phyloP scores from a whole-genome alignment of 257 asterid genomes.

The Jacaranda copaia region DNA sequence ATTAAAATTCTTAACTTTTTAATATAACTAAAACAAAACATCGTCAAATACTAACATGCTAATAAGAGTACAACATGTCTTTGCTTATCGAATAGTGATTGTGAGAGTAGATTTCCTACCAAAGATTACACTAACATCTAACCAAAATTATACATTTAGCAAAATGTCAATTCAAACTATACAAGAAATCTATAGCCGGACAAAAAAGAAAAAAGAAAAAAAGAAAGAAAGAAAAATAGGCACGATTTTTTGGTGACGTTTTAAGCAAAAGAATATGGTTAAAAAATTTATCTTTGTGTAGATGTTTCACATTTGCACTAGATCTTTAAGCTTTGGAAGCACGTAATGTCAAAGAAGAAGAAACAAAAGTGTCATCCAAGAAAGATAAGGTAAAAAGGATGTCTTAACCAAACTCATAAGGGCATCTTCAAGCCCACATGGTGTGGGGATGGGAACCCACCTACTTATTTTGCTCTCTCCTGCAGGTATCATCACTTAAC shows the following conservation, averaged over 20 bases:
- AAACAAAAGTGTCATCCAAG: neutral
- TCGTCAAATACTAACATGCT: no score
- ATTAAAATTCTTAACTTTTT: no score
- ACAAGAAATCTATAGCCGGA: neutral
- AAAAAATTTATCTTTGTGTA: neutral
- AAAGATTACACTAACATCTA: neutral
- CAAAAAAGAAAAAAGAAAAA: no score
- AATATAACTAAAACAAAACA: no score
- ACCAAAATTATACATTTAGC: neutral
- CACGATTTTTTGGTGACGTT: neutral
- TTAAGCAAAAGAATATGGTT: neutral
- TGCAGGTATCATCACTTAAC: neutral
- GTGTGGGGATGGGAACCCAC: constrained; percentile 36
- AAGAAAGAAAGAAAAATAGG: no score
- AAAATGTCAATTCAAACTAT: neutral
- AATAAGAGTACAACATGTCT: no score
- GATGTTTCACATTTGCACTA: no score
- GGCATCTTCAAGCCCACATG: constrained; percentile 35
- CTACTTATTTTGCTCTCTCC: constrained; percentile 30
- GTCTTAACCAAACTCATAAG: constrained; percentile 28
- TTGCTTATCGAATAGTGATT: no score
- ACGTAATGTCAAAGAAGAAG: neutral
- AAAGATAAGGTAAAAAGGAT: constrained; percentile 7
- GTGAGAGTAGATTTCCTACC: neutral
- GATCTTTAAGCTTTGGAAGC: neutral